These are phyloP conservation scores for Rhododendron ovatum DNA, from an alignment of 148 eudicot genomes.

Conservation along the genomic window DNA sequence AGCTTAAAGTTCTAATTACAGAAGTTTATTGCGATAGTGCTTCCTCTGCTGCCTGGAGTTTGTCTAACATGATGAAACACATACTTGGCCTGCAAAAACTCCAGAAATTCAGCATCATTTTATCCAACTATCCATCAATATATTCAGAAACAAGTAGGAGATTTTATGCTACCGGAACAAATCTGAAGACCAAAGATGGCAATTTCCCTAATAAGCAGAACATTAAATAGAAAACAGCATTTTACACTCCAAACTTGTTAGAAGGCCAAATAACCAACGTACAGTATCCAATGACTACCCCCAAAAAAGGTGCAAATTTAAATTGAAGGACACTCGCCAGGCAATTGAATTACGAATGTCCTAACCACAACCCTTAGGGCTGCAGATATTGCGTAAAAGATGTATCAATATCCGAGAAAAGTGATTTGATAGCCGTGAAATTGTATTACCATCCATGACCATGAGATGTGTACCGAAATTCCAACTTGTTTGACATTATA, in stretches of 20 bases:
- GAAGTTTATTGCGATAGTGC: conserved; percentile 82
- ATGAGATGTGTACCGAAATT: too few species aligned
- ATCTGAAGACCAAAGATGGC: neutral
- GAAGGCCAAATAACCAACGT: neutral
- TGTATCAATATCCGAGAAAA: too few species aligned
- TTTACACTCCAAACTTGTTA: neutral
- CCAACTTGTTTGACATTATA: too few species aligned
- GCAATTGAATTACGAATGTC: too few species aligned
- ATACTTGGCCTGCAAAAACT: conserved; percentile 82
- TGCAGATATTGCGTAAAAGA: too few species aligned
- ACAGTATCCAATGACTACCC: neutral
- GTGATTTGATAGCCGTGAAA: too few species aligned
- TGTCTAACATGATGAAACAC: conserved; percentile 98
- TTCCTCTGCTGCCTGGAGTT: conserved; percentile 48
- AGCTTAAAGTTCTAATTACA: conserved; percentile 40
- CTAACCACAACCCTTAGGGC: too few species aligned
- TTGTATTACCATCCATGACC: too few species aligned
- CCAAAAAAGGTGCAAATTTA: neutral
- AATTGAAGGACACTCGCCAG: neutral
- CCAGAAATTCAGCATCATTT: conserved; percentile 3
- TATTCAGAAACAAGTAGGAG: neutral
- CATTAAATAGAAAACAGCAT: neutral
- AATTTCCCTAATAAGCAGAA: neutral
- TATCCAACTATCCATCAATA: neutral
- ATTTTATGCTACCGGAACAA: neutral